phyloP scores from a whole-genome alignment of 163 green algal species.

The Smithsoniella earleae region DNA sequence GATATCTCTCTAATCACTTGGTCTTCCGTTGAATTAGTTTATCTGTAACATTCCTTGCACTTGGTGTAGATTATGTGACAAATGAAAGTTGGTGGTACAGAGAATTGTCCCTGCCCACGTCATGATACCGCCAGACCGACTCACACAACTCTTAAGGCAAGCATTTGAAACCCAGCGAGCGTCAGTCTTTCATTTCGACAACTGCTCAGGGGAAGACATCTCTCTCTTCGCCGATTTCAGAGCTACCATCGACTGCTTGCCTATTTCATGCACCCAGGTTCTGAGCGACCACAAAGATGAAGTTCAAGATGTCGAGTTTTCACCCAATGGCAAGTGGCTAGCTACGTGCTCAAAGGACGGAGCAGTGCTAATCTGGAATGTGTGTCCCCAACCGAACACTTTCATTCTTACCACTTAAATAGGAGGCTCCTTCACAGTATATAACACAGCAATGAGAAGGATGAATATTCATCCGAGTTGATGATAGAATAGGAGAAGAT shows the following conservation, averaged over 20 bases:
- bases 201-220: conserved; percentile 40
- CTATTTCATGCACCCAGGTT: conserved; percentile 48
- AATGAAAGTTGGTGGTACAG: too few relatives aligned
- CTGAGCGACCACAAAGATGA: conserved; percentile 75
- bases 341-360: conserved; percentile 50
- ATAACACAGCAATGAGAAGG: background rate
- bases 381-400: too few relatives aligned
- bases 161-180: conserved; percentile 41
- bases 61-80: too few relatives aligned
- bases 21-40: too few relatives aligned
- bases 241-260: conserved; percentile 52
- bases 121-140: background rate
- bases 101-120: background rate
- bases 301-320: conserved; percentile 86
- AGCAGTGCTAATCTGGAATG: conserved; percentile 6
- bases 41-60: too few relatives aligned
- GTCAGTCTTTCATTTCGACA: conserved; percentile 58
- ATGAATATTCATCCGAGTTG: background rate
- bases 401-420: too few relatives aligned
- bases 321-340: conserved; percentile 54
- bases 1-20: too few relatives aligned
- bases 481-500: too few relatives aligned
- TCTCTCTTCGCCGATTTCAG: conserved; percentile 65
- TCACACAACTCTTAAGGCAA: background rate
- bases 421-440: background rate